Evolutionary conservation across 306 rosid genomes (phyloP).

Genomic region (Astragalus glycyphyllos): DNA sequence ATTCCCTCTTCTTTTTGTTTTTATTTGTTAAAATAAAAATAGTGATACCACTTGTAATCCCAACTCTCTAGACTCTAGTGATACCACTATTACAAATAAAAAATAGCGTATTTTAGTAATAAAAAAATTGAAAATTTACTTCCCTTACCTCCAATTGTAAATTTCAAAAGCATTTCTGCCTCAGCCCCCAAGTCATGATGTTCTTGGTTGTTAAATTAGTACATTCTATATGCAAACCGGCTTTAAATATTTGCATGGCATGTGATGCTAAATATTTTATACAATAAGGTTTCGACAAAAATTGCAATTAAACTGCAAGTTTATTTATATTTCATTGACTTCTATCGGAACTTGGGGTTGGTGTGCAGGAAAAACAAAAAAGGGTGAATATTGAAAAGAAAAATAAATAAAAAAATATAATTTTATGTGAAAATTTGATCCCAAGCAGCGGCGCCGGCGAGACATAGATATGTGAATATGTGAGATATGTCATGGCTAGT

Average conservation of each 20-base stretch:
- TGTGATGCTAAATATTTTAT: slow-evolving; percentile 25
- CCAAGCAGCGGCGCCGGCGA: too few relatives aligned
- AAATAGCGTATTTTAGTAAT: not conserved
- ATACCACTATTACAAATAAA: too few relatives aligned
- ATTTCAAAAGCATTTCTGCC: slow-evolving; percentile 15
- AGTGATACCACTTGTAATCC: too few relatives aligned
- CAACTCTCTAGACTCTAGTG: too few relatives aligned
- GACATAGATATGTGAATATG: too few relatives aligned
- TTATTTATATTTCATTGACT: not conserved
- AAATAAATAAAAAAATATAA: too few relatives aligned
- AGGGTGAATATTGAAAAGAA: not conserved
- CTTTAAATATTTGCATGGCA: slow-evolving; percentile 32
- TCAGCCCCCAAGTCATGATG: slow-evolving; percentile 34
- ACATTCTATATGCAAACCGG: slow-evolving; percentile 7
- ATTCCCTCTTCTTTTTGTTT: too few relatives aligned
- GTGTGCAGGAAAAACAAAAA: not conserved
- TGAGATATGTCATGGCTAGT: too few relatives aligned
- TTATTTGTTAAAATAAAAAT: too few relatives aligned
- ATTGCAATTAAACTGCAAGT: not conserved
- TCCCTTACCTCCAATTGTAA: not conserved
- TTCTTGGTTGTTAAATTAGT: slow-evolving; percentile 20
- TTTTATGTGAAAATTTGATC: too few relatives aligned
- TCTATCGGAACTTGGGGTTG: not conserved
- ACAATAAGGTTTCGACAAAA: not conserved
- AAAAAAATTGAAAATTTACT: not conserved